Evolutionary conservation across 306 rosid genomes (phyloP).

Genomic region (Crotalaria pallida): DNA sequence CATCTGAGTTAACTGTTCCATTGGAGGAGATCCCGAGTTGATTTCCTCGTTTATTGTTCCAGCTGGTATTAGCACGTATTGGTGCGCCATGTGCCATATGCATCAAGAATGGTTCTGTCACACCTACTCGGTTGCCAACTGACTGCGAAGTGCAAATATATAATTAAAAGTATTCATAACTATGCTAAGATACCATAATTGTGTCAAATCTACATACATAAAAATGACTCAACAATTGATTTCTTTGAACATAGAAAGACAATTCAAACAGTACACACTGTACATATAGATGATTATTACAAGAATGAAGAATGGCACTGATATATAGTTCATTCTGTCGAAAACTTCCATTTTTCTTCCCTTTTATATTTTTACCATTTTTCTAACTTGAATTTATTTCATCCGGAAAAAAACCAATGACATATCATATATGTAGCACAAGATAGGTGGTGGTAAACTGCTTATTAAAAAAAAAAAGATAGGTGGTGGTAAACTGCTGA

Average conservation of each 20-base stretch:
- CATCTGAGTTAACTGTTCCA: slow-evolving; percentile 46
- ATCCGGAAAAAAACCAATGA: neutral
- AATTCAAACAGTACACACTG: neutral
- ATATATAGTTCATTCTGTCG: neutral
- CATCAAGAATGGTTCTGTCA: slow-evolving; percentile 88
- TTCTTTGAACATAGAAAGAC: neutral
- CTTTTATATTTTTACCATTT: neutral
- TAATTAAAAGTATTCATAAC: slow-evolving; percentile 15
- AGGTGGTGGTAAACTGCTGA: neutral
- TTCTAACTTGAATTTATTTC: neutral
- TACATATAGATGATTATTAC: neutral
- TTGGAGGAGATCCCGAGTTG: slow-evolving; percentile 30
- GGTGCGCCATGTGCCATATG: slow-evolving; percentile 97
- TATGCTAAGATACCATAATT: slow-evolving; percentile 11
- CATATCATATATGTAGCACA: neutral
- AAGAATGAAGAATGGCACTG: neutral
- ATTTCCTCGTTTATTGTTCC: slow-evolving; percentile 39
- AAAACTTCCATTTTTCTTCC: neutral
- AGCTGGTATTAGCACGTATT: slow-evolving; percentile 36
- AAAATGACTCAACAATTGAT: neutral
- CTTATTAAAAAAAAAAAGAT: no score
- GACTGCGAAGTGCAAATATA: slow-evolving; percentile 49
- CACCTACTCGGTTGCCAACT: slow-evolving; percentile 93
- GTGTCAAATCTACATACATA: neutral
- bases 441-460: slow-evolving; percentile 9